Base-by-base conservation (phyloP, 140 eudicot genomes). In the Flaveria floridana region DNA sequence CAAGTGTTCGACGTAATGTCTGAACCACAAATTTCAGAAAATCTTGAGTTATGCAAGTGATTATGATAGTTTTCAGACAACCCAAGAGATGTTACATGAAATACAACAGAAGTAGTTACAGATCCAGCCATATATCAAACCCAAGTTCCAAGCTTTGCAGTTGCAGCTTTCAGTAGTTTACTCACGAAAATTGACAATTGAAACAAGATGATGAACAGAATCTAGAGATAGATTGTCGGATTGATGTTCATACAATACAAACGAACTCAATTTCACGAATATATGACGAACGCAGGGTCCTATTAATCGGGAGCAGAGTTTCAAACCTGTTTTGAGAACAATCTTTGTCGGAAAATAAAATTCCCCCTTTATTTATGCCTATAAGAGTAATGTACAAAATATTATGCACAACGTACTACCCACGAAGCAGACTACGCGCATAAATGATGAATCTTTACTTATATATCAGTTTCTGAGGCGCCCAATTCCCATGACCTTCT, bases 1-100 rank as follows among this genome's bases (percentile, higher is more conserved):
- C 80, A 62, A 41, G 50, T 84, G 82, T 83, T 86, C 61, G 82
- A 13, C 47, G 72, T 52, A 50, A 75, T 78, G 59, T 70, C 88
- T 75, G 51, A 78, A 78, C 84, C 16, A 70, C 65, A 50, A 42
- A 50, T 23, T 59, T 75, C 81, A 75, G 63, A 78, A 62, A 51
- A 39, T 53, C 58, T 77, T 52, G 87, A 79, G 52, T 21, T 42
- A 34, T 34, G 41, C 1, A 34, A 34, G 41, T 34, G 7, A 5
- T 34, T 34, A 34, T 34, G 41, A 34, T 34, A 1, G 8, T 34
- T 34, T 0, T 34, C 41, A 34, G 72, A 74, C 1, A 58, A 42
- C 62, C 84, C 81, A 72, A 67, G 34, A 44, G 25, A 7, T 39
- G 81, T 44, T 57, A 83, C 46, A 39, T 56, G 79, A 78, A 55